A percentile compares a stretch with the other conserved stretches of the same genome.
Conservation (phyloP, 352 stramenopile genomes). For the Globisporangium nodosum region DNA sequence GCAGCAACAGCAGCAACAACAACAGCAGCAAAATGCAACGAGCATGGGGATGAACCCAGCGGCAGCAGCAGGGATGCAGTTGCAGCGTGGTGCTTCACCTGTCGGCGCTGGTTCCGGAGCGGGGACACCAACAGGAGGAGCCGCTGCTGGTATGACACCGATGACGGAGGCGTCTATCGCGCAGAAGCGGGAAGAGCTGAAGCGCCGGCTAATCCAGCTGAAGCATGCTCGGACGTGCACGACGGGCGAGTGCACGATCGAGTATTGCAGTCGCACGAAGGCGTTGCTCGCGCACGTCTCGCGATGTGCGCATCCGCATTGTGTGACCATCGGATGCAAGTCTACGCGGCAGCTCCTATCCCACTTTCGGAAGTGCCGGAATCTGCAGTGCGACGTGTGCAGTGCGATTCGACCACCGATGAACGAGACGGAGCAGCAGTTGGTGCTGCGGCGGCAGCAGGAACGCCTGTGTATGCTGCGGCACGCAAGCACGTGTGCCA, state of each 20-base stretch:
- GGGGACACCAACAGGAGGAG: conserved; percentile 20
- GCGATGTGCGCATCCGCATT: conserved; percentile 78
- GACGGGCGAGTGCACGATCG: conserved; percentile 60
- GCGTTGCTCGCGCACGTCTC: conserved; percentile 77
- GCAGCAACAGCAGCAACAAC: conserved; percentile 18
- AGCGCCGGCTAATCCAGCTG: conserved; percentile 78
- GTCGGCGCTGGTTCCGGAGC: conserved; percentile 15
- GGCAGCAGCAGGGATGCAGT: conserved; percentile 7
- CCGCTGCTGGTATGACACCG: conserved; percentile 46
- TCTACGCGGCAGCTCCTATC: conserved; percentile 82
- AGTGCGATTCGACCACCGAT: conserved; percentile 84
- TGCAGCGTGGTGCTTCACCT: conserved; percentile 8
- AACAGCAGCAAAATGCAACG: conserved; percentile 20
- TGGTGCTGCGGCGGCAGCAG: conserved; percentile 81
- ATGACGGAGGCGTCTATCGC: conserved; percentile 81
- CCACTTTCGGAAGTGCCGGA: conserved; percentile 85
- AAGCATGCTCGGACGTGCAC: conserved; percentile 85
- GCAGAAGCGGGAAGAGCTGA: conserved; percentile 82
- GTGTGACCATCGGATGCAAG: conserved; percentile 84
- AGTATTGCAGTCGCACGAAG: conserved; percentile 81
- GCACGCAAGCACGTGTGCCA: conserved; percentile 74
- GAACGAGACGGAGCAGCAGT: conserved; percentile 82
- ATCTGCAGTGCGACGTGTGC: conserved; percentile 84
- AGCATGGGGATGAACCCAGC: conserved; percentile 13
- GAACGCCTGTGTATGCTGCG: conserved; percentile 85